Percentiles rank a stretch among this genome's conserved stretches.
phyloP scores from a whole-genome alignment of 2,329 filamentous ascomycete species.

The Aureobasidium sp. region DNA sequence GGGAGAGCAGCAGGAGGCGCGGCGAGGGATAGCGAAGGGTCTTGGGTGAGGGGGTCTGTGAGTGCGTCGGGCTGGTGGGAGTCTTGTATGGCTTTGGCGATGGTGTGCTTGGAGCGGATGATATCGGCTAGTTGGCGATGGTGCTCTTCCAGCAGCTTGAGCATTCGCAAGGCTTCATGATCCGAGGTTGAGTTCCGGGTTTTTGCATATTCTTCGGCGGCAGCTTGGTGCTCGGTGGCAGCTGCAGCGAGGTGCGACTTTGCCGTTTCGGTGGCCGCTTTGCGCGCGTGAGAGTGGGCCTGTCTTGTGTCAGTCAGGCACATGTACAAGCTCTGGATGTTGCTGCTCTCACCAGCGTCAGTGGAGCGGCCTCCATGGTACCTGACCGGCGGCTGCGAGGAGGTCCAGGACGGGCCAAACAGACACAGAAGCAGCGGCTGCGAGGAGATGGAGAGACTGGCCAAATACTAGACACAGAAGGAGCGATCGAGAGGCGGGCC shows the following conservation, averaged over 20 bases:
- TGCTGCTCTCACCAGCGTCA: constrained; percentile 61
- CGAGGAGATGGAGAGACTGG: no score
- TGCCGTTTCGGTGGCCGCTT: constrained; percentile 66
- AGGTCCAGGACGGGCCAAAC: no score
- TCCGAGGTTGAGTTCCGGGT: constrained; percentile 68
- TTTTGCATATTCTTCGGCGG: constrained; percentile 80
- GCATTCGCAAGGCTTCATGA: constrained; percentile 66
- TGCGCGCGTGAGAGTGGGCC: constrained; percentile 84
- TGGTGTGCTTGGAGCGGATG: constrained; percentile 56
- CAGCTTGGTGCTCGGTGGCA: constrained; percentile 78
- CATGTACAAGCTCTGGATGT: no score
- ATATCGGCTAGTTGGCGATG: constrained; percentile 78
- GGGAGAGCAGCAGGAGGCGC: not conserved
- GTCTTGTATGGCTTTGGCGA: constrained; percentile 39
- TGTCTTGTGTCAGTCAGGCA: constrained; percentile 34
- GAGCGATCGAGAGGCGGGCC: no score
- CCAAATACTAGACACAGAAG: no score
- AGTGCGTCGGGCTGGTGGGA: constrained; percentile 27
- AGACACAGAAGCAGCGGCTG: no score
- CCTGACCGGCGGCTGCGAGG: constrained; percentile 2
- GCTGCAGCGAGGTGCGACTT: constrained; percentile 69
- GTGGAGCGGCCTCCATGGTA: constrained; percentile 61
- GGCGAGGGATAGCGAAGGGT: not conserved
- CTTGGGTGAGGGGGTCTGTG: not conserved
- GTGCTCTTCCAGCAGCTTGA: constrained; percentile 79